Base-by-base conservation (phyloP, 306 rosid species). In the Cucumis hystrix region DNA sequence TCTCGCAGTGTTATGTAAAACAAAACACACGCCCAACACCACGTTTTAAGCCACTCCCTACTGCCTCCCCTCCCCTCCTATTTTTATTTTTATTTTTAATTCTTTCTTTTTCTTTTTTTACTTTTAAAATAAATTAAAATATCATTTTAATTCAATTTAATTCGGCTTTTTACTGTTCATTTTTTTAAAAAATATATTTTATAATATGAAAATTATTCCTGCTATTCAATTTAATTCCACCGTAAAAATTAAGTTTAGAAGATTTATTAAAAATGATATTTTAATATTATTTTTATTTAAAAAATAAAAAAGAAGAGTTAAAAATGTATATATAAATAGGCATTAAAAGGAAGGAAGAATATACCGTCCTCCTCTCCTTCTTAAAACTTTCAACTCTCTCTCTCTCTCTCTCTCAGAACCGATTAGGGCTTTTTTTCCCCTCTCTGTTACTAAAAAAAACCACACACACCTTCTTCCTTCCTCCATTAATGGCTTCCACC, bases 401-500 rank as follows among this genome's bases (percentile, higher is more conserved):
- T 51, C n/a, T 14, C 56, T 14, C 55, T 14, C 55, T 68, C 74
- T 63, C 69, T 33, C 0, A 35, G 20, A n/a, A 40, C 17, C 35
- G 28, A 66, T 66, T 68, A 68, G 74, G 74, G 74, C 74, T 68
- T 68, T 43, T 41, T 23, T 12, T 45, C 39, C 25, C 3, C 59
- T 25, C 58, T 47, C 76, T 69, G 74, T 13, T 5, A 67, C 54
- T 39, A 12, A n/a, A 66, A 18, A 61, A 40, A 35, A 49, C 37
- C 73, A n/a, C n/a, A 43, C 74, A 20, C 0, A 25, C 5, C 20
- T 4, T 47, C 76, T 23, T 45, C 20, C 76, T 51, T 75, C 68
- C 52, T 18, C 68, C 79, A 75, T 75, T 75, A 75, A 58, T 75
- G 79, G 39, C 67, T 43, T 45, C 63, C 67, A 75, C 39, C 40